Percentiles rank a stretch among this genome's conserved stretches.
Conservation (phyloP, 78 protist genomes). For the Thecamonas trahens region DNA sequence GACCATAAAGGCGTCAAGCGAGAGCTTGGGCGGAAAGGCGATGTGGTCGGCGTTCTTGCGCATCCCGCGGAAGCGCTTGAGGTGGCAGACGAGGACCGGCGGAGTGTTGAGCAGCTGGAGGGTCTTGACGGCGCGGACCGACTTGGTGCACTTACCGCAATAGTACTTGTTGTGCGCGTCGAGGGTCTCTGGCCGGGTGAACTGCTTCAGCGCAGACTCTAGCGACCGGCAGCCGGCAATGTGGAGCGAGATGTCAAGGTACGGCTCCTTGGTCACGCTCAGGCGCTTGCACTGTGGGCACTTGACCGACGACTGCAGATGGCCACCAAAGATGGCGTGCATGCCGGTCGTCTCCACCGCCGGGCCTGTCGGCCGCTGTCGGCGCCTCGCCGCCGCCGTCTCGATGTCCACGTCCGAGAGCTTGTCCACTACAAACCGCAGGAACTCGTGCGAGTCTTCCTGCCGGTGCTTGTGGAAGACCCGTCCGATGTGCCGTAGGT, state of each 20-base stretch:
- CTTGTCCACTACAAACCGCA: neutral
- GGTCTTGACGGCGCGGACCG: conserved; percentile 16
- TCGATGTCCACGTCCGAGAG: no score
- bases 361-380: no score
- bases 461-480: no score
- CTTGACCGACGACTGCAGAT: conserved; percentile 14
- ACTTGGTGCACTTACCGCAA: neutral
- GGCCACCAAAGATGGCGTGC: conserved; percentile 39
- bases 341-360: conserved; percentile 17
- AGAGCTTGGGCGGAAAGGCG: neutral
- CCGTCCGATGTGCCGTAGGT: no score
- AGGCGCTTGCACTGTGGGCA: neutral
- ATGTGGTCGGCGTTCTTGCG: no score
- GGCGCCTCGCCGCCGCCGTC: no score
- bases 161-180: conserved; percentile 41
- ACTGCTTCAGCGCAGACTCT: conserved; percentile 1
- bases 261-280: conserved; percentile 33
- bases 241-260: conserved; percentile 19
- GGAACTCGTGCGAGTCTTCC: conserved; percentile 63
- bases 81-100: conserved; percentile 22
- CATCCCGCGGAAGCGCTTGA: conserved; percentile 67
- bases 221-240: neutral
- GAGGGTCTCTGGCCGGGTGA: conserved; percentile 27
- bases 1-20: neutral
- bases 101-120: conserved; percentile 14